Evolutionary conservation across 345 rosid genomes (phyloP), one percentile per base, ranked within the genome.

Genomic region (Brassica rapa): DNA sequence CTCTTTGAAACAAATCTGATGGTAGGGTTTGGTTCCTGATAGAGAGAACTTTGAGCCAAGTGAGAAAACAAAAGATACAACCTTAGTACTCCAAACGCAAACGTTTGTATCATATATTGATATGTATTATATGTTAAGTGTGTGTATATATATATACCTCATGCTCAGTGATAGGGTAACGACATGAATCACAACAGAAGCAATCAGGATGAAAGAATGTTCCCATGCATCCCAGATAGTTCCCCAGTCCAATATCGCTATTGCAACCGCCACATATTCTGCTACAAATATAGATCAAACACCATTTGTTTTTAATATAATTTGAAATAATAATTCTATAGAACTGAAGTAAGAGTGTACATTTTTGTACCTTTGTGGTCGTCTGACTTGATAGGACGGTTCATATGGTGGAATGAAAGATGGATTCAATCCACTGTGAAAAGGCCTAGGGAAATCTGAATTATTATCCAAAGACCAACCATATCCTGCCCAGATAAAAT

Each of bases 1-100:
- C 85, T 91, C 96, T 81, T 87, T 91, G 88, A 95, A 93, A 83
- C 99, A 95, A 69, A 87, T 84, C 85, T 90, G 90, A 87, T 95
- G 98, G 73, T 93, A 93, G 2, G 91, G 90, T 76, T 90, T 84
- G 4, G 46, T 85, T 56, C 89, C 99, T 85, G 88, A 87, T 71
- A 87, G 80, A 62, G 98, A 90, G 85, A 92, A 92, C 96, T 93
- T 57, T 84, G 84, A 77, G 81, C 77, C 82, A 87, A 86, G 70
- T 82, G 82, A 65, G 27, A 80, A 83, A 65, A 68, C 74, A 76
- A 16, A 81, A 27, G 30, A 27, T 27, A 27, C 30, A 27, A 27
- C 30, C 30, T 68, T 73, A 60, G 74, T 66, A 60, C 35, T 72
- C 59, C 51, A 43, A 57, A 55, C 27, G 70, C 43, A 51, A 62